Evolutionary conservation across 345 rosid species (phyloP), one percentile per base, ranked within the genome.

Genomic region (Populus tremula): DNA sequence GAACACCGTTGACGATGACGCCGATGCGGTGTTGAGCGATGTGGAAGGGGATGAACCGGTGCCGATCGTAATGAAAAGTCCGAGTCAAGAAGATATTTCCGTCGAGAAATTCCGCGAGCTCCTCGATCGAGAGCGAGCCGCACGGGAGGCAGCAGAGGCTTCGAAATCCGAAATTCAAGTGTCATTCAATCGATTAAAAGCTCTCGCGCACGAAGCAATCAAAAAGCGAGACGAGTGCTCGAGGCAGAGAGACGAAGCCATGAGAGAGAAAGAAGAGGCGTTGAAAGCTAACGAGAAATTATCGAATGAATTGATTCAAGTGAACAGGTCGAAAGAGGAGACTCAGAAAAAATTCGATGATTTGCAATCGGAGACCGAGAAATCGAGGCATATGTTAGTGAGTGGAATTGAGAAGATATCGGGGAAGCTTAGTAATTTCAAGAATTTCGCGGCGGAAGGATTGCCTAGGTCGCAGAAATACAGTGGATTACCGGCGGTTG

Each of bases 391-490:
- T 80, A 91, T 96, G 97, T 82, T 96, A 31, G 91, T 91, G 33
- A 92, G 97, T 33, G 98, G 98, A 69, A 93, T 93, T 33, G 99
- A 96, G 76, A 96, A 96, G 86, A 93, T 96, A 73, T 93, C 97
- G 0, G 97, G 95, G 5, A 96, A 96, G 87, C 87, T 92, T 9
- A 90, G 90, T 74, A 89, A 77, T 80, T 90, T 84, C 69, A 96
- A 93, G 88, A 93, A 89, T 77, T 93, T 93, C 67, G 43, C 92
- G 1, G 90, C 86, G 0, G 87, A 86, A 43, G 99, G 95, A 67
- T 89, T 96, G 77, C 97, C 99, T 4, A 85, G 92, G 76, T 93
- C 97, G 6, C 92, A 88, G 76, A 96, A 91, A 80, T 96, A 93
- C 76, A 77, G 85, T 0, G 99, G 99, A 13, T 80, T 93, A 80